A percentile compares a stretch with the other conserved stretches of the same genome.
Evolutionary conservation across 371 early-diverging fungal species (phyloP).

Genomic region (Rhizopus delemar): DNA sequence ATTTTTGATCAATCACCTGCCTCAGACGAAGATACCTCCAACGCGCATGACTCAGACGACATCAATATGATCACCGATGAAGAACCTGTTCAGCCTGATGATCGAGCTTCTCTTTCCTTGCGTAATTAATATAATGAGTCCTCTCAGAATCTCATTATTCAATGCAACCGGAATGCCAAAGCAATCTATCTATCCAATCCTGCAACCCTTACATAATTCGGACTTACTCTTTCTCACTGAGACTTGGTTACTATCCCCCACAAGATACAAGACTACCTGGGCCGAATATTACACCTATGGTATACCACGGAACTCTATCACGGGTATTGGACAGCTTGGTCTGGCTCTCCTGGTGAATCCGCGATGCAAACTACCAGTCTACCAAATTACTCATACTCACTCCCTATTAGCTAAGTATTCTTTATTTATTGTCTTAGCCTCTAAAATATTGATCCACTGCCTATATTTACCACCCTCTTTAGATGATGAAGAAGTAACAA

Average conservation of each 20-base stretch:
- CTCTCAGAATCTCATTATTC: neutral
- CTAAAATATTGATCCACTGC: constrained; percentile 8
- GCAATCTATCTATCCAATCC: constrained; percentile 2
- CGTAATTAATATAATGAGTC: neutral
- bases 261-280: neutral
- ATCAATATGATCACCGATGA: too few species aligned
- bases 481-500: neutral
- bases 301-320: neutral
- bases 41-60: too few species aligned
- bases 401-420: constrained; percentile 4
- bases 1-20: too few species aligned
- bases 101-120: too few species aligned
- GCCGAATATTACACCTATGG: neutral
- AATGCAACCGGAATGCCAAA: constrained; percentile 5
- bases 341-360: constrained; percentile 5
- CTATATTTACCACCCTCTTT: constrained; percentile 10
- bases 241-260: neutral
- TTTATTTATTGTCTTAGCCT: constrained; percentile 4
- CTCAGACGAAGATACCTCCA: too few species aligned
- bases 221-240: neutral
- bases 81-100: too few species aligned
- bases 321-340: constrained; percentile 7
- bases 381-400: constrained; percentile 1
- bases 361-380: constrained; percentile 1
- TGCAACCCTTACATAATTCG: neutral